These are phyloP conservation scores for Tetradesmus obliquus DNA, from an alignment of 139 green algal species.

Conservation along the genomic window DNA sequence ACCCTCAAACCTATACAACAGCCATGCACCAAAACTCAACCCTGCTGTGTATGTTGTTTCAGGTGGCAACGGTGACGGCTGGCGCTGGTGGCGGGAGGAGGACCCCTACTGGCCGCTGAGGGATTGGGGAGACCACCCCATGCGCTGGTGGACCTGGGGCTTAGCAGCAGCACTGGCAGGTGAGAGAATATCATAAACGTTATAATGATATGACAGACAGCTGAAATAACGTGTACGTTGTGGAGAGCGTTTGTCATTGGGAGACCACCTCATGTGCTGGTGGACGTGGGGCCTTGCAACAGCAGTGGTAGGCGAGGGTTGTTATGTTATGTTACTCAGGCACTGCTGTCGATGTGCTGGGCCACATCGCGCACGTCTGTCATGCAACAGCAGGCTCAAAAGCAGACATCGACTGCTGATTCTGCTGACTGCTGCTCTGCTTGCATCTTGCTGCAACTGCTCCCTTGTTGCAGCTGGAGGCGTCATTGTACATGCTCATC, in stretches of 20 bases:
- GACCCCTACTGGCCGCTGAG: slow-evolving; percentile 68
- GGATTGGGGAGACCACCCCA: slow-evolving; percentile 65
- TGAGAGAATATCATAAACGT: neutral
- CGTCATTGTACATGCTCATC: neutral
- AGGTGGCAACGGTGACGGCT: slow-evolving; percentile 23
- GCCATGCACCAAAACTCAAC: no score
- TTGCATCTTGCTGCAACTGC: no score
- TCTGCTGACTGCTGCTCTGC: no score
- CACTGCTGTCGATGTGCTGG: no score
- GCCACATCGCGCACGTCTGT: no score
- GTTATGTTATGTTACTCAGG: no score
- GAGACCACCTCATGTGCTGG: slow-evolving; percentile 67
- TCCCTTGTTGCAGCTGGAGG: neutral
- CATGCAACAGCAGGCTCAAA: no score
- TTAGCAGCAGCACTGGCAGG: slow-evolving; percentile 56
- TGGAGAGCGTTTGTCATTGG: neutral
- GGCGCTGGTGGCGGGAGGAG: slow-evolving; percentile 60
- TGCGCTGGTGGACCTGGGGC: slow-evolving; percentile 66
- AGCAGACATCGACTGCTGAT: no score
- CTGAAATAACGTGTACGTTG: neutral
- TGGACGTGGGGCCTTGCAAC: slow-evolving; percentile 58
- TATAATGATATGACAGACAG: neutral
- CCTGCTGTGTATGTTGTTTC: neutral
- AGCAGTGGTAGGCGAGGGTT: slow-evolving; percentile 37
- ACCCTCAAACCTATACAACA: no score